Conservation (phyloP, 441 rosid species). For the Syzygium malaccense region DNA sequence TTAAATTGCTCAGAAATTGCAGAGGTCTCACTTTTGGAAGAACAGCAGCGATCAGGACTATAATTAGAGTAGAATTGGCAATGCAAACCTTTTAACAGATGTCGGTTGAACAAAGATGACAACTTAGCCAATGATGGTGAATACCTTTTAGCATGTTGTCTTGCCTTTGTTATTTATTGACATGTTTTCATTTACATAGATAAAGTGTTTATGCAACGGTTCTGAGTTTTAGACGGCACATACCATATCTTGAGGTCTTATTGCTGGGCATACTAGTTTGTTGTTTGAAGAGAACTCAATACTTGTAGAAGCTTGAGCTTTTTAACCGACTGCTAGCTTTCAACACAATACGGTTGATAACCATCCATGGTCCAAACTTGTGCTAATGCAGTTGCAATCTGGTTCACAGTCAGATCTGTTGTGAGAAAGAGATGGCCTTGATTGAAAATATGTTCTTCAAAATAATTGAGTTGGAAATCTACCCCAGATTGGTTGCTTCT, state of each 20-base stretch:
- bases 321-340: background rate
- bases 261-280: background rate
- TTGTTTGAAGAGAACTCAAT: background rate
- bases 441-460: background rate
- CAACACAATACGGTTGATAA: background rate
- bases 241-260: background rate
- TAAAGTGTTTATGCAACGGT: background rate
- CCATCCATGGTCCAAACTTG: background rate
- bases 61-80: background rate
- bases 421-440: background rate
- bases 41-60: background rate
- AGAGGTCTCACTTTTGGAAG: background rate
- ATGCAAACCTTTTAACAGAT: background rate
- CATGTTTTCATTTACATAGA: background rate
- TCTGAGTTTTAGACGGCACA: background rate
- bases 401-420: background rate
- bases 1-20: background rate
- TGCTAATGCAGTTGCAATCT: background rate
- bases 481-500: conserved; percentile 50
- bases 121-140: background rate
- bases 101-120: background rate
- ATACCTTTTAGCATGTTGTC: background rate
- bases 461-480: conserved; percentile 5
- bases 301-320: background rate
- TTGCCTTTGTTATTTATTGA: background rate